Evolutionary conservation across 257 asterid genomes (phyloP), one percentile per base, ranked within the genome.

Genomic region (Avicennia marina): DNA sequence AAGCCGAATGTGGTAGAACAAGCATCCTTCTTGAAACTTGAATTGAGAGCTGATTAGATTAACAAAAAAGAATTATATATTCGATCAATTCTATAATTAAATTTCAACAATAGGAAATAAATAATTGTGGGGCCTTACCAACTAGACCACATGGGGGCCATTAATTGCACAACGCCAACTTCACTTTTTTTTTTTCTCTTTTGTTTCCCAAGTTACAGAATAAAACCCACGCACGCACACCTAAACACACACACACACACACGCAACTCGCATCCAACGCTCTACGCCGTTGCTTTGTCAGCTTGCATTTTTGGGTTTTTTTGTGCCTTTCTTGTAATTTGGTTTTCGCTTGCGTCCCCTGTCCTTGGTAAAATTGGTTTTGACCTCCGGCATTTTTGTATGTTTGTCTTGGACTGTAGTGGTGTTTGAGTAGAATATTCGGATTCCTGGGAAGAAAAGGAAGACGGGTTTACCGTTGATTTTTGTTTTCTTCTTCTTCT

Each of bases 201-300:
- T 29, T n/a, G n/a, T n/a, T n/a, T n/a, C n/a, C n/a, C n/a, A n/a
- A n/a, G n/a, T n/a, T n/a, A n/a, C n/a, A n/a, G n/a, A n/a, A n/a
- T n/a, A n/a, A n/a, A n/a, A n/a, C n/a, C n/a, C 7, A 18, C 43
- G 4, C 36, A 33, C 56, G 19, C 45, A 5, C 59, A 33, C 66
- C 19, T 49, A 38, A 17, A 57, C 67, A 56, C 63, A 21, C 68
- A 44, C 68, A 19, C 64, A 45, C 34, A 49, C 60, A 45, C 67
- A 56, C 70, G 25, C 36, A 60, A 20, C 50, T 40, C 66, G 17
- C 22, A 52, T 18, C 20, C 41, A 8, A n/a, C 2, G 2, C 43
- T 13, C 53, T 18, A 33, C 61, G 78, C 78, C 82, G 71, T 60
- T 77, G 69, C 60, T 56, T 69, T 69, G 75, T 76, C 78, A 2